Base-by-base conservation (phyloP, 768 basidiomycete genomes). In the Lanmaoa rubissima region DNA sequence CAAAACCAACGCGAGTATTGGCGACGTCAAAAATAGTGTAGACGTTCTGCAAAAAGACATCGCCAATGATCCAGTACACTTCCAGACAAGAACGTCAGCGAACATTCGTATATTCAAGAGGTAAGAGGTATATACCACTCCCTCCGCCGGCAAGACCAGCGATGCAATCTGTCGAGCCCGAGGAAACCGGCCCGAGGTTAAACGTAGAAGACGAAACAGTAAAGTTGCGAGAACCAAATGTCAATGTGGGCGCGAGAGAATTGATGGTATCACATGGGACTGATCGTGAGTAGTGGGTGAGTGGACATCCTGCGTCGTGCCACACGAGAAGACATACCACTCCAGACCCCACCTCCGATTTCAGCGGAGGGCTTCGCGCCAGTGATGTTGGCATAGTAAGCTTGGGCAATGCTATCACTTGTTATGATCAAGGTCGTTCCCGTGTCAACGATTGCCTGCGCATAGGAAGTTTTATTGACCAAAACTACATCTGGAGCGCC, bases 1-100 rank as follows among this genome's bases (percentile, higher is more conserved):
- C 79, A 45, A 81, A 79, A 38, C 78, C 76, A 45, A 80, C 67
- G 31, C 69, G 72, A 26, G 53, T 68, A 45, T 73, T 74, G 5
- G 57, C 60, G 10, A 71, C 54, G 28, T 79, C 66, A 40, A 70
- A 69, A 36, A 70, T 60, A 1, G 58, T 62, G 58, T 74, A 74
- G 14, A 73, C 66, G 34, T 68, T 74, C 42, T 70, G 62, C 36
- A 71, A 24, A 57, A 76, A 76, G 21, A 70, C 70, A 35, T 73
- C 73, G 5, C 74, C 74, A 10, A 74, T 63, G 56, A 74, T 51
- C 73, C 71, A 74, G 40, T 49, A 70, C 32, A 38, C 69, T 74
- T 41, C 39, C 13, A 26, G 19, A 40, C 24, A 21, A 26, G n/a
- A 31, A n/a, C 12, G 13, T 66, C 42, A 60, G 41, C 8, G 7